Percentiles rank a stretch among this genome's conserved stretches.
These are phyloP conservation scores for Paracoccidioides lutzii DNA, from an alignment of 2,329 filamentous ascomycete genomes.

Conservation along the genomic window DNA sequence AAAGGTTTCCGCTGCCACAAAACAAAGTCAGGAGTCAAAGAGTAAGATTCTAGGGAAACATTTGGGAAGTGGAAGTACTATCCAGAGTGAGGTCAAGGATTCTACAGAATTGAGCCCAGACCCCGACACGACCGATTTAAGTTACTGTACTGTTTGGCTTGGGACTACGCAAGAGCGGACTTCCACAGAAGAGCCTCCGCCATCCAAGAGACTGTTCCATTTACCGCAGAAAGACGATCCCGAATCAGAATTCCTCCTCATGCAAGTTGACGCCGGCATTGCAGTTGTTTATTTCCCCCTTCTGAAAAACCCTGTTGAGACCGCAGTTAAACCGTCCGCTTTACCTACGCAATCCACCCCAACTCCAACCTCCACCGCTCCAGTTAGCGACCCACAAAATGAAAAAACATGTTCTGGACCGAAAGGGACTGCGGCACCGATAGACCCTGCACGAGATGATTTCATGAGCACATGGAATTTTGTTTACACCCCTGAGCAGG, in stretches of 20 bases:
- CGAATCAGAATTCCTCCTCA: conserved; percentile 55
- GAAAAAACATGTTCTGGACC: conserved; percentile 12
- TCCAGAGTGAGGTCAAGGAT: conserved; percentile 33
- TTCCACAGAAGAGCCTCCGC: conserved; percentile 40
- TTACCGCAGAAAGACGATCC: conserved; percentile 36
- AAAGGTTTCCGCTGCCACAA: conserved; percentile 49
- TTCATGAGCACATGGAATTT: conserved; percentile 98
- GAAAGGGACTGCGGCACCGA: conserved; percentile 50
- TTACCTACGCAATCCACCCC: not conserved
- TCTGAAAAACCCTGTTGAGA: conserved; percentile 54
- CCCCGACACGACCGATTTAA: conserved; percentile 44
- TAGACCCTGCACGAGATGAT: conserved; percentile 72
- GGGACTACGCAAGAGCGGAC: conserved; percentile 66
- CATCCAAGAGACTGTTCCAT: conserved; percentile 37
- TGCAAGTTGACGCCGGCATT: conserved; percentile 68
- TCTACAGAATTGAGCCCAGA: conserved; percentile 26
- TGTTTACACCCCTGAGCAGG: conserved; percentile 79
- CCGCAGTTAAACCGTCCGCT: conserved; percentile 8
- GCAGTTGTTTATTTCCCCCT: conserved; percentile 85
- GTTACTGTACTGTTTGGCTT: conserved; percentile 83
- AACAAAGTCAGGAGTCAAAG: conserved; percentile 20
- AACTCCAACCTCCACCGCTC: conserved; percentile 13
- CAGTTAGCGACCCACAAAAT: conserved; percentile 11
- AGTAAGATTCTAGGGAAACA: conserved; percentile 1
- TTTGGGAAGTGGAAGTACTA: conserved; percentile 16